Evolutionary conservation across 768 basidiomycete genomes (phyloP), one percentile per base, ranked within the genome.

Genomic region (Cystobasidium ongulense): DNA sequence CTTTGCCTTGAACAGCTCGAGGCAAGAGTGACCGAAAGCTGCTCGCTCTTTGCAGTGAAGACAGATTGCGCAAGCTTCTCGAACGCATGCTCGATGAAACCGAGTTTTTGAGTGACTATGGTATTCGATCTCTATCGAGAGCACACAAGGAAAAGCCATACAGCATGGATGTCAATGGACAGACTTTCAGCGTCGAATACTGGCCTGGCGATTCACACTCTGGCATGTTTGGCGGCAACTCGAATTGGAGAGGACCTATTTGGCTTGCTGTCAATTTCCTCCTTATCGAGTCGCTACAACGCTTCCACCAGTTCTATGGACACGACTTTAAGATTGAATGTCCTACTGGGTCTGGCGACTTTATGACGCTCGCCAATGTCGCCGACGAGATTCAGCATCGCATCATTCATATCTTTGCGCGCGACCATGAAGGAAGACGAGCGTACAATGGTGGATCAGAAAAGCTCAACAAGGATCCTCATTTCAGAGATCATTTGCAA

Each of bases 361-460:
- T 89, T 82, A 97, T 97, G 93, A 91, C 92, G 80, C 87, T 99
- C 8, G 91, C 89, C 11, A 86, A 87, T 73, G 92, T 95, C 23
- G 92, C 96, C 4, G 95, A 97, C 79, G 96, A 99, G 81, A 93
- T 99, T 71, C 96, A 98, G 81, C 95, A 98, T 80, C 89, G 96
- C n/a, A 88, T 98, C 75, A 99, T 98, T 71, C 93, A 98, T 81
- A 92, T 99, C 78, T 99, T 99, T 79, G 88, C 91, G n/a, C 87
- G 93, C 31, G 95, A 99, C 80, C 81, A 86, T 75, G 86, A 78
- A 54, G 74, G 74, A 15, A 31, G 86, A 75, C 85, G 96, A 46
- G 93, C 96, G 0, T 90, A 89, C 21, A 98, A 99, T 79, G 96
- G 94, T 23, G 92, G 92, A 7, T 89, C 89, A 78, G 84, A 86